Conservation (phyloP, 2,329 filamentous ascomycete genomes). For the Penicillium corylophilum region DNA sequence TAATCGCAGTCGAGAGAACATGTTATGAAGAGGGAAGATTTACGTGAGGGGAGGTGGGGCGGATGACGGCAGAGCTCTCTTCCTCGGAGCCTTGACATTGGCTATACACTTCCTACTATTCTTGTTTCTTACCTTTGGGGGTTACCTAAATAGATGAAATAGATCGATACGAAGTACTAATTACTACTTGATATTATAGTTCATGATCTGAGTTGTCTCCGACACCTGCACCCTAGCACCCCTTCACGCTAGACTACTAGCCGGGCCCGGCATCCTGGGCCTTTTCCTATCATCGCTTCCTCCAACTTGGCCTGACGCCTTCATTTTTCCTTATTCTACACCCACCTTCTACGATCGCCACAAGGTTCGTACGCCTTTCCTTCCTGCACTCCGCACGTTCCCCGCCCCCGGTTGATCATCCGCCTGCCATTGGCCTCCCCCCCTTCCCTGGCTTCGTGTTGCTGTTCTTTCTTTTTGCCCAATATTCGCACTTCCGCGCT, state of each 20-base stretch:
- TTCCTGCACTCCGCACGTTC: constrained; percentile 14
- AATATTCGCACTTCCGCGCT: constrained; percentile 22
- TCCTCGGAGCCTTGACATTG: background rate
- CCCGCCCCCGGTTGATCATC: constrained; percentile 17
- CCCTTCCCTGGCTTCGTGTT: constrained; percentile 1
- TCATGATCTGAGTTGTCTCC: background rate
- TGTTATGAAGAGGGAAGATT: constrained; percentile 15
- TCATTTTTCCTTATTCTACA: background rate
- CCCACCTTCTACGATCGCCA: background rate
- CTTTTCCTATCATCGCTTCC: background rate
- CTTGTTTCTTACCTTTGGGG: too few species aligned
- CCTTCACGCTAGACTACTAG: too few species aligned
- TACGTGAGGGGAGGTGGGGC: constrained; percentile 17
- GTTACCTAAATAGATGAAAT: too few species aligned
- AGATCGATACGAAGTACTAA: background rate
- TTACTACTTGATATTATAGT: background rate
- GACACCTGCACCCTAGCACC: too few species aligned
- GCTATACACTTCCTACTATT: background rate
- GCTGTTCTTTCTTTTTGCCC: constrained; percentile 12
- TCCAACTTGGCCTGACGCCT: background rate
- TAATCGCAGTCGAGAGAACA: constrained; percentile 24
- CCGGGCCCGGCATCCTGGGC: background rate
- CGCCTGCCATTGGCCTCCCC: constrained; percentile 4
- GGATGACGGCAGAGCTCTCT: constrained; percentile 4
- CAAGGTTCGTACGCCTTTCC: constrained; percentile 16